Evolutionary conservation across 208 protist species (phyloP).

Genomic region (Leishmania turanica): DNA sequence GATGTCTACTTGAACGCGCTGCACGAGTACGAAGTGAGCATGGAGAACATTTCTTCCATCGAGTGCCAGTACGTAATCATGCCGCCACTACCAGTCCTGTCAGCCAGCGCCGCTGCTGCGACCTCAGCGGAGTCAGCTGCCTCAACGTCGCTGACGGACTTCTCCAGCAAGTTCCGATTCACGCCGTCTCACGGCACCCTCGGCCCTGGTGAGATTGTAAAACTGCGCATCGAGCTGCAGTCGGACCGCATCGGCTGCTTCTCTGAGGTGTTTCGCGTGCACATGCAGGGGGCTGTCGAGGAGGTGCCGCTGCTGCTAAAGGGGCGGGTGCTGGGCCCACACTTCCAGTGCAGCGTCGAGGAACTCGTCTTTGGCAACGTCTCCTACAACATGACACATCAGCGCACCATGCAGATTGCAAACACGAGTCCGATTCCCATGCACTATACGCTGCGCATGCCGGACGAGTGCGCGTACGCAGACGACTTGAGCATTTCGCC

Average conservation of each 20-base stretch:
- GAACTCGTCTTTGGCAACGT: constrained; percentile 95
- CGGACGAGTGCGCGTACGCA: constrained; percentile 52
- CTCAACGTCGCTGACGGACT: constrained; percentile 7
- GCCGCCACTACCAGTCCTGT: constrained; percentile 21
- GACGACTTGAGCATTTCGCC: constrained; percentile 82
- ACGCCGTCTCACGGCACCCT: constrained; percentile 74
- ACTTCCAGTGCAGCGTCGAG: constrained; percentile 92
- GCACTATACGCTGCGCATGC: constrained; percentile 82
- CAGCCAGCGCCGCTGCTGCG: not conserved
- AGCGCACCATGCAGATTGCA: constrained; percentile 65
- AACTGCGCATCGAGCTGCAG: constrained; percentile 75
- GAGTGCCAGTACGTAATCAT: constrained; percentile 88
- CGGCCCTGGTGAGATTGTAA: constrained; percentile 58
- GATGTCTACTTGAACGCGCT: constrained; percentile 95
- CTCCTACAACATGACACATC: constrained; percentile 91
- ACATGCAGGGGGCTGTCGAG: constrained; percentile 81
- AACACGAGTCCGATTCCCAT: constrained; percentile 97
- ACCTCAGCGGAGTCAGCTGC: not conserved
- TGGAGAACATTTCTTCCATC: constrained; percentile 93
- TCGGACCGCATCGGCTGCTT: constrained; percentile 92
- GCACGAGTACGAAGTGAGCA: constrained; percentile 90
- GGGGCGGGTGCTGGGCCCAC: constrained; percentile 93
- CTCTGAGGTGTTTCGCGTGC: constrained; percentile 87
- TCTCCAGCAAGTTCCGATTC: constrained; percentile 78
- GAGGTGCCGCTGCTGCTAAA: constrained; percentile 84